Evolutionary conservation across 805 yeast genomes (phyloP), one percentile per base, ranked within the genome.

Genomic region (Saccharomycopsis guyanensis): DNA sequence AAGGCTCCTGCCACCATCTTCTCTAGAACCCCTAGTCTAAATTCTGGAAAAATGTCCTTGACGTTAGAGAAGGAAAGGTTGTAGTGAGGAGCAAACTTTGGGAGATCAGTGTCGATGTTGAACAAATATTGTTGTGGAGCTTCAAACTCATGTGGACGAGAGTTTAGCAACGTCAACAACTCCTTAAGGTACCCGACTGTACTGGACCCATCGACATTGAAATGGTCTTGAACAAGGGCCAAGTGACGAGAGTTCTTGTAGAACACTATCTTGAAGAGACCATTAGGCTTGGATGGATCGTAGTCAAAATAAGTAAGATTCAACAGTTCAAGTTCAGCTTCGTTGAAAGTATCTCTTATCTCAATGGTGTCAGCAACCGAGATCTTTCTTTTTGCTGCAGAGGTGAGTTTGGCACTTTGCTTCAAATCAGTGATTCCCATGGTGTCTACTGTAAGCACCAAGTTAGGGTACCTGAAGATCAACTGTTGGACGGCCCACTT

Each of bases 121-220:
- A 40, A 40, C 13, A 40, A 27, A 12, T n/a, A 19, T 4, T 40
- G 31, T 3, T 23, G 16, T 7, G 19, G 36, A 16, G 7, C 36
- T 7, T 40, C 35, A 31, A 40, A 25, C 13, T 15, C 13, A 7
- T 4, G 18, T 24, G 22, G 13, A 12, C 23, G 13, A 5, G 38
- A 18, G 27, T 41, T 41, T 3, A 41, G 29, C 7, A 31, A 25
- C 39, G 34, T 18, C 15, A 41, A n/a, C 10, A 41, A 23, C 3
- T 41, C 45, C 18, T 41, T 41, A 5, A 41, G 24, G 29, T 32
- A 41, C 3, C 45, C 41, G 6, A 32, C 39, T 4, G 20, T 38
- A n/a, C 35, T 23, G 10, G 39, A 31, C 16, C 45, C 45, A 23
- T 41, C 45, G 24, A 29, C 34, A 20, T 41, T 41, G 12, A 31